These are phyloP conservation scores for Dioscorea alata DNA, from an alignment of 106 monocot species.

Conservation along the genomic window DNA sequence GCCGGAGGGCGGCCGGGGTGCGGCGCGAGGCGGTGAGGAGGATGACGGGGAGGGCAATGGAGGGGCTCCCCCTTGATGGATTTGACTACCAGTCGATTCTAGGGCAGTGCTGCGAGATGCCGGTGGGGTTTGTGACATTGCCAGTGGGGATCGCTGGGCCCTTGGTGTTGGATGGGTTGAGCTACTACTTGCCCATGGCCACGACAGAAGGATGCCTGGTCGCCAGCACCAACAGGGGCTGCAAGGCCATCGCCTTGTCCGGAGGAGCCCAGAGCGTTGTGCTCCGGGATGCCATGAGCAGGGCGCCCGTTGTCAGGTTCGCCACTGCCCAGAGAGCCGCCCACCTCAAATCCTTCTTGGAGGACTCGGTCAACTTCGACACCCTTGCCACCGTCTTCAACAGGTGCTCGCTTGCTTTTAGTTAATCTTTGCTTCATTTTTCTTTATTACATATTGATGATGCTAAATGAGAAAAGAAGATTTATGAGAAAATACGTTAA, in stretches of 20 bases:
- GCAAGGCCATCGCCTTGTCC: constrained; percentile 67
- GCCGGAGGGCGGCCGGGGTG: constrained; percentile 50
- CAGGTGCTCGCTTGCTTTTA: constrained; percentile 23
- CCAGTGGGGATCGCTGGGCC: constrained; percentile 86
- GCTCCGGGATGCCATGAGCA: constrained; percentile 65
- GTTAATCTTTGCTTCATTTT: neutral
- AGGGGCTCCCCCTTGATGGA: constrained; percentile 71
- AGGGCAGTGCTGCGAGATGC: constrained; percentile 93
- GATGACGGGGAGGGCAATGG: constrained; percentile 49
- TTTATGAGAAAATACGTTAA: no score
- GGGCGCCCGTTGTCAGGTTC: constrained; percentile 74
- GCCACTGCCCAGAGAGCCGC: constrained; percentile 52
- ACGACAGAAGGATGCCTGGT: constrained; percentile 92
- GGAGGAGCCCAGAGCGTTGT: constrained; percentile 71
- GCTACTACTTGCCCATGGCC: constrained; percentile 76
- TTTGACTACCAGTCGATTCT: constrained; percentile 69
- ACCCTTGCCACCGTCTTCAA: constrained; percentile 55
- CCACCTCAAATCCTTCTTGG: constrained; percentile 60
- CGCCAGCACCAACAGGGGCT: constrained; percentile 81
- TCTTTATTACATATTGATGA: no score
- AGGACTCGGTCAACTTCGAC: constrained; percentile 66
- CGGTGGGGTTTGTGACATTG: constrained; percentile 63
- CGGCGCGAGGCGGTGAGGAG: constrained; percentile 63
- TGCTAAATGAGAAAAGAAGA: no score
- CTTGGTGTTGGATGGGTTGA: constrained; percentile 47